A percentile compares a stretch with the other conserved stretches of the same genome.
Conservation (phyloP, 192 early-diverging fungal genomes). For the Chytriomyces hyalinus region DNA sequence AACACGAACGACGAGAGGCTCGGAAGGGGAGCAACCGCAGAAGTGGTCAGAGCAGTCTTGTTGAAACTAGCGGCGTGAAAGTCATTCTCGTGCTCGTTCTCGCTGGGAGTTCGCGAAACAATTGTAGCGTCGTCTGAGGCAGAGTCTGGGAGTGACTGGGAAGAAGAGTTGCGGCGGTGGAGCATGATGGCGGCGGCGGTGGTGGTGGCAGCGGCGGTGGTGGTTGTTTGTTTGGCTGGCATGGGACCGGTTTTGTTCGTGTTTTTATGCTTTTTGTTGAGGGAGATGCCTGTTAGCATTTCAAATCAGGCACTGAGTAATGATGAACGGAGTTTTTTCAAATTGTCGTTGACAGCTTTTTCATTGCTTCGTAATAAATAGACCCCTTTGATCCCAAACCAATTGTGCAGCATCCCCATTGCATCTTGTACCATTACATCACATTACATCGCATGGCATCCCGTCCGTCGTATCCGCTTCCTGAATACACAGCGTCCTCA, state of each 20-base stretch:
- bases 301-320: no score
- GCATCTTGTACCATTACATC: no score
- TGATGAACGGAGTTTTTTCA: no score
- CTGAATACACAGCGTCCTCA: no score
- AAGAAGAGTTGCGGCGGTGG: neutral
- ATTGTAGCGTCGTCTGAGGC: neutral
- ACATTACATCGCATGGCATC: no score
- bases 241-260: neutral
- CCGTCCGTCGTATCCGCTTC: no score
- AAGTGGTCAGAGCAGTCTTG: neutral
- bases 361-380: no score
- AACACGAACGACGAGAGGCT: neutral
- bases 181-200: neutral
- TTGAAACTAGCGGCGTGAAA: neutral
- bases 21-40: neutral
- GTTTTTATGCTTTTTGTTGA: no score
- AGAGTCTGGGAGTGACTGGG: constrained; percentile 6
- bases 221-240: neutral
- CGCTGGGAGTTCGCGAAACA: neutral
- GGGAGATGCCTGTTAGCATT: no score
- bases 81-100: neutral
- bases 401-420: no score
- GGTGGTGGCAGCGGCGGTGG: neutral
- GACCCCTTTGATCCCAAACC: no score
- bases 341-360: no score